These are phyloP conservation scores for Ophiostoma ulmi DNA, from an alignment of 2,329 filamentous ascomycete species.

Conservation along the genomic window DNA sequence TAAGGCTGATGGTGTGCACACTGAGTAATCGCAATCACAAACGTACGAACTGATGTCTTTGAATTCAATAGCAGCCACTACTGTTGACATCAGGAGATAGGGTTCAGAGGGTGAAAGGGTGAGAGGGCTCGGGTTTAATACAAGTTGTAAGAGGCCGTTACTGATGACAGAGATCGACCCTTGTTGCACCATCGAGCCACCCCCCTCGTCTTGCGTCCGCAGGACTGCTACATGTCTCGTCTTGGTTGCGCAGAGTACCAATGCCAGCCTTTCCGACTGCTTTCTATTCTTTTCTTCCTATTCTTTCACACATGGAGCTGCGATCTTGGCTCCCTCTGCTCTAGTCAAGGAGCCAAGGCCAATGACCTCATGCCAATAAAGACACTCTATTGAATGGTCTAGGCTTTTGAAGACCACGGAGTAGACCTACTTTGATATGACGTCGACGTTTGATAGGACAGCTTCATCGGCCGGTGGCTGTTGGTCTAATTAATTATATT, in stretches of 20 bases:
- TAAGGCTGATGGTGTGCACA: not conserved
- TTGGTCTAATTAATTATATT: not conserved
- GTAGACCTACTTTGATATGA: not conserved
- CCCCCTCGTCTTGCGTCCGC: not conserved
- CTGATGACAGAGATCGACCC: slow-evolving; percentile 5
- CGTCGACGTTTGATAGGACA: not conserved
- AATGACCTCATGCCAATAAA: no score
- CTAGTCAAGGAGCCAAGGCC: no score
- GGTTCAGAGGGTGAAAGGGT: not conserved
- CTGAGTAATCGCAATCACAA: slow-evolving; percentile 11
- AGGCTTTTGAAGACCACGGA: not conserved
- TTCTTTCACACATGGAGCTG: no score
- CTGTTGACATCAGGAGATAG: not conserved
- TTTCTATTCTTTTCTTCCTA: not conserved
- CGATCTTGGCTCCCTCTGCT: no score
- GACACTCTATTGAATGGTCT: not conserved
- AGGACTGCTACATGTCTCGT: slow-evolving; percentile 8
- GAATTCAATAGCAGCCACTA: no score
- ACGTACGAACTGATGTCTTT: not conserved
- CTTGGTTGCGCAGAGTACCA: not conserved
- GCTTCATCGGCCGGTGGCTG: not conserved
- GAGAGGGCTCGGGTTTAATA: not conserved
- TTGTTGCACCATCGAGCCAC: not conserved
- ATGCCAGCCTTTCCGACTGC: not conserved
- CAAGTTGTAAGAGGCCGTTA: not conserved